Conservation (phyloP, 805 yeast species). For the Tetrapisispora pingtungensis region DNA sequence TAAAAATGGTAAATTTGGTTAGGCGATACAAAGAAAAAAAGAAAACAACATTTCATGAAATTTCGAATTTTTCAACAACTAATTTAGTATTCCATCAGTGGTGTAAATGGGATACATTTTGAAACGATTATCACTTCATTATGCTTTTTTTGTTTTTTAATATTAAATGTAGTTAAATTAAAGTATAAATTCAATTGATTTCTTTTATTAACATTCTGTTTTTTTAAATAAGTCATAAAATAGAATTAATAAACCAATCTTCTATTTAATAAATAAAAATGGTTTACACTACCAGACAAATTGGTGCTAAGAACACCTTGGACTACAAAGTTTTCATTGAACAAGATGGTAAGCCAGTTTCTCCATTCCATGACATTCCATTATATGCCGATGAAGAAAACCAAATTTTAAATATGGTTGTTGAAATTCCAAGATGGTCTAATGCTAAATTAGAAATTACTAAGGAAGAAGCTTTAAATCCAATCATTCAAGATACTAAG, state of each 20-base stretch:
- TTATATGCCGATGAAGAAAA: conserved; percentile 89
- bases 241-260: too few species aligned
- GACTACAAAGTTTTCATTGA: conserved; percentile 89
- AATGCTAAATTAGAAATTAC: conserved; percentile 94
- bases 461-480: conserved; percentile 77
- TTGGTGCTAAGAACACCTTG: conserved; percentile 92
- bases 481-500: conserved; percentile 94
- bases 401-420: conserved; percentile 80
- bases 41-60: not conserved
- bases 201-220: too few species aligned
- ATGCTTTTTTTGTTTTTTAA: too few species aligned
- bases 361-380: conserved; percentile 92
- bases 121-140: too few species aligned
- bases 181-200: too few species aligned
- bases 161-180: too few species aligned
- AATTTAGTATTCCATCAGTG: too few species aligned
- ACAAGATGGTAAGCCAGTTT: conserved; percentile 86
- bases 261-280: conserved; percentile 28
- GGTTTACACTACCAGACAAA: conserved; percentile 81
- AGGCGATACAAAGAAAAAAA: not conserved
- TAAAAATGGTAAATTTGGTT: not conserved
- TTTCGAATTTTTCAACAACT: too few species aligned
- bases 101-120: too few species aligned
- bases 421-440: conserved; percentile 98
- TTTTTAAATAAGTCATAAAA: too few species aligned